Base-by-base conservation (phyloP, 2,329 filamentous ascomycete genomes). In the Mycosphaerella arachidis region DNA sequence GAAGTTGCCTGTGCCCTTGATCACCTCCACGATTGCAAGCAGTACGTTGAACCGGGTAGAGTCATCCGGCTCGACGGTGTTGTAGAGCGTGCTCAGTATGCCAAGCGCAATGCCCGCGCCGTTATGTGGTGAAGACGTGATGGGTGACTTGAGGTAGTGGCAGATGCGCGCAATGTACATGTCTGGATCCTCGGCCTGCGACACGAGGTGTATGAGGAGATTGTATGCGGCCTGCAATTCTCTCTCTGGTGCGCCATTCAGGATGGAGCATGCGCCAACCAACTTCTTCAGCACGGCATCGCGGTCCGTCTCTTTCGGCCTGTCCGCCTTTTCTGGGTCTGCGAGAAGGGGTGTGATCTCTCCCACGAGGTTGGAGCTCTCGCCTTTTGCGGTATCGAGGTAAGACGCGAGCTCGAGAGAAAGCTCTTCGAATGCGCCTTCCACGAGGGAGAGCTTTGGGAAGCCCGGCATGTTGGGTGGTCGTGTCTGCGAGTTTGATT, bases 151-250 rank as follows among this genome's bases (percentile, higher is more conserved):
- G 73, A 99, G 90, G 79, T 95, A 93, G 72, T 87, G 83, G 85
- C 94, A 97, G 72, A 99, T 87, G 70, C 85, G 84, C 61, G 91
- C 89, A 67, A 99, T 87, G 80, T 94, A 89, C 78, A 89, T 90
- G 77, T 91, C 88, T 67, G 89, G 85, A 70, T 92, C 90, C 70
- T 89, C 86, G 61, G 92, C 91, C 79, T 96, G 91, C 71, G 91
- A 84, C 68, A 96, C 86, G 62, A 99, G 87, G 81, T 97, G 91
- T 73, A 97, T 88, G 75, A 99, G 88, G 69, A 97, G 88, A 80
- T 99, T 97, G 81, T 97, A 97, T 63, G 93, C 91, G 61, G 93
- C 89, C 62, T 91, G 92, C 76, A 97, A 94, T 78, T 97, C 93
- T 84, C 94, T 95, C 83, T 99, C 94, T 60, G 93, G 91, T 58